Base-by-base conservation (phyloP, 2,329 filamentous ascomycete species). In the Ascochyta pisi region DNA sequence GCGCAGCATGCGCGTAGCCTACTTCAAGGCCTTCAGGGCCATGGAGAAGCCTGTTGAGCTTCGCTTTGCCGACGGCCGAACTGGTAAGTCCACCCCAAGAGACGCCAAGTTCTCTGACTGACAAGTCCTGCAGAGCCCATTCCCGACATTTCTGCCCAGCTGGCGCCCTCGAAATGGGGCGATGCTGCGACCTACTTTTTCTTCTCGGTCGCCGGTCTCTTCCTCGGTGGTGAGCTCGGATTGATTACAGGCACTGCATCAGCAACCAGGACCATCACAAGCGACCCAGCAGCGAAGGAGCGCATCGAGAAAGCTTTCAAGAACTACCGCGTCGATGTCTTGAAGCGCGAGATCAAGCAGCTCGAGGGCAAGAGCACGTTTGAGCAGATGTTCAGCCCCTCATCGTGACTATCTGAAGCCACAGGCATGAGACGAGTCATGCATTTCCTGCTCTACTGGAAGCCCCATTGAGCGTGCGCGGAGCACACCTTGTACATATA, bases 181-280 rank as follows among this genome's bases (percentile, higher is more conserved):
- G 87, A 90, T 60, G 68, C 86, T 26, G 83, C 84, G 3, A 84
- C 87, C 0, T 89, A 87, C 66, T 82, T 83, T 58, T 83, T 89
- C 66, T 86, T 89, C 42, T 82, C 82, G 0, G 67, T 83, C 0
- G 86, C 85, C 13, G 86, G 87, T 0, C 68, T 89, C 5, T 86
- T 90, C 58, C 60, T 90, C 6, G 86, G 86, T 7, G 87, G 87
- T 7, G 87, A 90, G 74, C 73, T 81, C 12, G 87, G 87, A 0
- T 74, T 89, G 42, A 60, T 89, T 54, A 81, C 80, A 0, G 87
- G 88, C 0, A 81, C 80, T 1, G 79, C 79, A 42, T 79, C 81
- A 5, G 86, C 84, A 3, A 78, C 81, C 29, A 77, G 82, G 34
- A 76, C 76, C 1, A 83, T 90, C 49, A 78, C 76, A 1, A 71